Conservation (phyloP, 257 asterid genomes). For the Przewalskia tangutica region DNA sequence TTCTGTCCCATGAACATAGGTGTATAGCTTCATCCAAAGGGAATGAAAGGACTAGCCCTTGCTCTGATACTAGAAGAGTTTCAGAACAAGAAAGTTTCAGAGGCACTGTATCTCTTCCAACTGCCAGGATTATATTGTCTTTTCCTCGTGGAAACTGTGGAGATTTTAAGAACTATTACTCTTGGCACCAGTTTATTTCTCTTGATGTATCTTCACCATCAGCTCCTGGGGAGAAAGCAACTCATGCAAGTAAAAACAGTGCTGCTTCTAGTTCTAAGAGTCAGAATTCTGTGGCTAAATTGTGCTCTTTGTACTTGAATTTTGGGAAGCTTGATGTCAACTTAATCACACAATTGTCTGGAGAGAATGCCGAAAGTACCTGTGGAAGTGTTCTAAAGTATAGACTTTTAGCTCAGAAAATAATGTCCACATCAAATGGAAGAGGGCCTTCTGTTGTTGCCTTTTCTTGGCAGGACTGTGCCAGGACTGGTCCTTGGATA, state of each 20-base stretch:
- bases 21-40: conserved; percentile 15
- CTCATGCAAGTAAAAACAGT: conserved; percentile 26
- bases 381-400: conserved; percentile 20
- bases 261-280: conserved; percentile 32
- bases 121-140: conserved; percentile 70
- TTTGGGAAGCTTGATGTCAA: conserved; percentile 47
- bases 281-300: conserved; percentile 22
- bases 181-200: conserved; percentile 61
- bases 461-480: conserved; percentile 68
- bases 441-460: conserved; percentile 46
- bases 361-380: conserved; percentile 31
- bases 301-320: conserved; percentile 53
- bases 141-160: conserved; percentile 42
- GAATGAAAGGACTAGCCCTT: conserved; percentile 26
- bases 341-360: conserved; percentile 33
- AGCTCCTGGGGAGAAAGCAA: conserved; percentile 25
- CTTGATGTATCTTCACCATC: conserved; percentile 47
- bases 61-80: conserved; percentile 16
- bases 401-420: conserved; percentile 40
- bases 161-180: conserved; percentile 40
- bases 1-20: conserved; percentile 17
- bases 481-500: conserved; percentile 73
- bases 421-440: conserved; percentile 41
- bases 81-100: conserved; percentile 29
- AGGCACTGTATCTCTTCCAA: conserved; percentile 53